Percentiles rank a stretch among this genome's conserved stretches.
These are phyloP conservation scores for Macrolepiota fuliginosa DNA, from an alignment of 768 basidiomycete genomes.

Conservation along the genomic window DNA sequence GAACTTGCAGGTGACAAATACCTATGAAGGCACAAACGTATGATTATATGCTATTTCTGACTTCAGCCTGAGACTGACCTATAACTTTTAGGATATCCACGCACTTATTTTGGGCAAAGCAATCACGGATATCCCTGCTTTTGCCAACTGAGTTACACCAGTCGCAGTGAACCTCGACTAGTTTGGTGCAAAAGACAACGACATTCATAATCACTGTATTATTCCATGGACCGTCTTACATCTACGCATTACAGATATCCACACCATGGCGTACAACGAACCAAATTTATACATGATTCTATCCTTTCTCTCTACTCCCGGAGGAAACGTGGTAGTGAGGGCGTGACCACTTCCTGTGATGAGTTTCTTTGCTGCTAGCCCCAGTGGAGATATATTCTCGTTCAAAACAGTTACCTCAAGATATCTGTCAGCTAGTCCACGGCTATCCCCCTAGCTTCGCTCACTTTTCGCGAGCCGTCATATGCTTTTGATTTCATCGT, in stretches of 20 bases:
- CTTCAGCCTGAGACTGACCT: background rate
- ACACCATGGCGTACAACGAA: background rate
- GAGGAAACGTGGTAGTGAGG: background rate
- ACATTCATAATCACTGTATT: background rate
- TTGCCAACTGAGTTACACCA: constrained; percentile 46
- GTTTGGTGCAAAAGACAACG: background rate
- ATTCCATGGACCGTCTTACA: background rate
- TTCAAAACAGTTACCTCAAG: background rate
- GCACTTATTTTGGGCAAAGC: constrained; percentile 93
- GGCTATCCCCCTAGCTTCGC: background rate
- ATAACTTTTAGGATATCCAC: constrained; percentile 67
- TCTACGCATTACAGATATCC: background rate
- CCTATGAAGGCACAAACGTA: constrained; percentile 73
- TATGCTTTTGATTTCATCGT: background rate
- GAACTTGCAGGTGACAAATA: constrained; percentile 94
- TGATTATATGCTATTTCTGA: constrained; percentile 37
- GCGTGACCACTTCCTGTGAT: background rate
- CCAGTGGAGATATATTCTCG: background rate
- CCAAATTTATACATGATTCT: background rate
- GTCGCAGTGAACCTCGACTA: background rate
- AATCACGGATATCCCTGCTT: constrained; percentile 87
- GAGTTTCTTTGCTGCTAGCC: background rate
- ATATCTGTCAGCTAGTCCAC: background rate
- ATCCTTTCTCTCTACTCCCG: too few species aligned
- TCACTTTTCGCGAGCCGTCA: background rate